These are phyloP conservation scores for Irpex sp. DNA, from an alignment of 1,284 basidiomycete species.

Conservation along the genomic window DNA sequence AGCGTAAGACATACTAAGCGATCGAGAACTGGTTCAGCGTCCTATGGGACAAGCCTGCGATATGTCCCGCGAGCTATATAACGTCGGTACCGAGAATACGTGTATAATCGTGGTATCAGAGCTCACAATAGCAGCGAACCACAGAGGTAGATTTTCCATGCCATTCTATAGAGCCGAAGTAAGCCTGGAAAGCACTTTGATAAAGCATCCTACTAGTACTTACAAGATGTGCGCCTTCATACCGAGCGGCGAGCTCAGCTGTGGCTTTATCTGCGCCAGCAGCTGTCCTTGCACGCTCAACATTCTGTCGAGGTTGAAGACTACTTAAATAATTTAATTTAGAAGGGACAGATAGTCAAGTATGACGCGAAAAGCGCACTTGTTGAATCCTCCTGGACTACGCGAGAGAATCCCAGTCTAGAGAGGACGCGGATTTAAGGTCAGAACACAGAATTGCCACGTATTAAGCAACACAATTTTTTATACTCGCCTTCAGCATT, in stretches of 20 bases:
- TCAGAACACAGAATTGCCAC: too few species aligned
- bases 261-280: background rate
- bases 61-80: too few species aligned
- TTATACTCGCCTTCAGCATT: constrained; percentile 1
- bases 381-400: background rate
- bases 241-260: background rate
- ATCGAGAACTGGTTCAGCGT: too few species aligned
- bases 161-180: too few species aligned
- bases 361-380: background rate
- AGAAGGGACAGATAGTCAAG: background rate
- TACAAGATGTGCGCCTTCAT: constrained; percentile 9
- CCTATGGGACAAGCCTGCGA: too few species aligned
- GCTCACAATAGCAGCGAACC: constrained; percentile 10
- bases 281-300: background rate
- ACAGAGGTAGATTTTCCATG: constrained; percentile 10
- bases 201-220: background rate
- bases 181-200: too few species aligned
- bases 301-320: constrained; percentile 6
- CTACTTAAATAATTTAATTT: background rate
- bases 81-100: too few species aligned
- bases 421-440: too few species aligned
- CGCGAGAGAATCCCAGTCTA: background rate
- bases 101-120: too few species aligned
- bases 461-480: too few species aligned
- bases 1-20: too few species aligned